Base-by-base conservation (phyloP, 305 asterid genomes). In the Solanum hybrid region DNA sequence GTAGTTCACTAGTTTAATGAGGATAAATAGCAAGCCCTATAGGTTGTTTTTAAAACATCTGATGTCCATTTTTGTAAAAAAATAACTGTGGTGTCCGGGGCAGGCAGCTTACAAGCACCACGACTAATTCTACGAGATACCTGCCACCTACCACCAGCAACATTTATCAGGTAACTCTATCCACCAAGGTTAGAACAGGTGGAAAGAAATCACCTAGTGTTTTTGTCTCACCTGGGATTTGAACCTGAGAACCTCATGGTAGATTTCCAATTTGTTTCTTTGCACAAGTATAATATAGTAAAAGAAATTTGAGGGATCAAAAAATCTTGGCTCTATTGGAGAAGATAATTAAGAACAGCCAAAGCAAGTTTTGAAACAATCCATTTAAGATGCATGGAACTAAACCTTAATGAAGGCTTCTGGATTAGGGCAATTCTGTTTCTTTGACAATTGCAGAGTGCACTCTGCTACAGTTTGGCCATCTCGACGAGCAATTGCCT, bases 341-440 rank as follows among this genome's bases (percentile, higher is more conserved):
- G 42, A 84, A 84, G 72, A 79, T 45, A 29, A 82, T 11, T 19
- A 84, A 84, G 37, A 84, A 84, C 40, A 45, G 12, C 31, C 37
- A 51, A 45, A 84, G 87, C 6, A 51, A 84, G 87, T 51, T 82
- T 4, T 31, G 40, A 84, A 81, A 51, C 69, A 84, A 84, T 51
- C 40, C 40, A 29, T 29, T 45, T 10, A 51, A 84, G 87, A 84
- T 84, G 22, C 38, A 51, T 51, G 42, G 36, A 71, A 73, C 24
- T 71, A 75, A 81, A 94, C 97, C 98, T 94, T 92, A 91, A 92
- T 92, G 89, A 91, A 95, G 76, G 95, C 96, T 91, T 93, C 95
- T 42, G 97, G 97, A 27, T 93, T 88, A n/a, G 97, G 98, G 90
- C 97, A 95, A 87, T 90, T 95, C 90, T 95, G 98, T 79, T 95